Evolutionary conservation across 2,329 filamentous ascomycete genomes (phyloP).

Genomic region (Dactylellina parvicollis): DNA sequence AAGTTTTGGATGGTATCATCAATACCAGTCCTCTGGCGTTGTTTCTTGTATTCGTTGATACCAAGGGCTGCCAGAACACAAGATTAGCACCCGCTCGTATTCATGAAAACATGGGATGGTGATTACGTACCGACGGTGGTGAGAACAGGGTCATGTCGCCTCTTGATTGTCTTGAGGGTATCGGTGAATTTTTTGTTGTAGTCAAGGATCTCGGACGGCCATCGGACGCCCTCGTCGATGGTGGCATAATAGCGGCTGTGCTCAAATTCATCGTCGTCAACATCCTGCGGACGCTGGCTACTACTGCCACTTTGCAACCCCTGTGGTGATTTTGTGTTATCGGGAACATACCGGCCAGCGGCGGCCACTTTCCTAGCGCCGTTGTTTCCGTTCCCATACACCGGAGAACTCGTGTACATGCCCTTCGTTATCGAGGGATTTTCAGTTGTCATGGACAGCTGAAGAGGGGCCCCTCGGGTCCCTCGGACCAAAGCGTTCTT

Average conservation of each 20-base stretch:
- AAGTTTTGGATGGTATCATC: conserved; percentile 97
- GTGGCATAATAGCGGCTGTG: conserved; percentile 86
- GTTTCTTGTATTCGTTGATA: conserved; percentile 97
- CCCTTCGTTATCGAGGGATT: conserved; percentile 90
- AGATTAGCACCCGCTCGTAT: conserved; percentile 7
- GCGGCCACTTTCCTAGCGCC: conserved; percentile 64
- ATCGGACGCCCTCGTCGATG: conserved; percentile 85
- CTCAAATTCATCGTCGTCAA: conserved; percentile 47
- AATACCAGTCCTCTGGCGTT: conserved; percentile 95
- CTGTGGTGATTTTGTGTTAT: conserved; percentile 58
- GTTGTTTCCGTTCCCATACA: conserved; percentile 63
- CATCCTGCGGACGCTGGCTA: conserved; percentile 53
- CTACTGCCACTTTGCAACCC: conserved; percentile 24
- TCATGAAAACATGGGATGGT: conserved; percentile 9
- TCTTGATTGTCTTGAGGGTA: conserved; percentile 91
- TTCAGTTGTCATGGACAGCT: conserved; percentile 82
- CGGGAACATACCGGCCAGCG: conserved; percentile 56
- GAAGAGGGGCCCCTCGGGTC: conserved; percentile 69
- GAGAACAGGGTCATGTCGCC: conserved; percentile 94
- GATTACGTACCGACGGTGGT: conserved; percentile 76
- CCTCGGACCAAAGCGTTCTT: conserved; percentile 66
- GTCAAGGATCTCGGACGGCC: conserved; percentile 92
- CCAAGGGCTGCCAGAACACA: conserved; percentile 74
- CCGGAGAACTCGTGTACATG: conserved; percentile 74
- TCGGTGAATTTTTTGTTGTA: conserved; percentile 93